Conservation (phyloP, 805 yeast genomes). For the Suhomyces xylopsoci region DNA sequence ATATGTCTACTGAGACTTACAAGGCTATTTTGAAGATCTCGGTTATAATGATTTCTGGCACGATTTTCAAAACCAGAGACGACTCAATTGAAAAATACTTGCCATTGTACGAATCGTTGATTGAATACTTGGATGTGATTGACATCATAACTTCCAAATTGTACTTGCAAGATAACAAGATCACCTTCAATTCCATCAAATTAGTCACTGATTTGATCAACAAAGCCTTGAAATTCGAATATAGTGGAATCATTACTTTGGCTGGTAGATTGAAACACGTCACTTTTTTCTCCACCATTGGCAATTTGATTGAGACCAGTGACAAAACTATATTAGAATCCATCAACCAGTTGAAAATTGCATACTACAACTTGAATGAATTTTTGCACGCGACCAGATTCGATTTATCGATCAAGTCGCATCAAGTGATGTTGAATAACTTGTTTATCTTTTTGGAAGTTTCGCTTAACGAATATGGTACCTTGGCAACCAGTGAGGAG, state of each 20-base stretch:
- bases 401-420: constrained; percentile 37
- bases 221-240: constrained; percentile 40
- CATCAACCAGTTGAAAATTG: constrained; percentile 27
- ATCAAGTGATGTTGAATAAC: constrained; percentile 39
- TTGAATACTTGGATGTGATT: constrained; percentile 39
- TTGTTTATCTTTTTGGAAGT: constrained; percentile 38
- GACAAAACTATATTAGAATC: constrained; percentile 31
- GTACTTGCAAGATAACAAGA: constrained; percentile 42
- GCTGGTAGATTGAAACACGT: constrained; percentile 47
- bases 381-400: constrained; percentile 33
- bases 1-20: constrained; percentile 45
- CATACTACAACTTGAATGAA: constrained; percentile 36
- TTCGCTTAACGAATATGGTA: constrained; percentile 41
- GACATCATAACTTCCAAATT: constrained; percentile 42
- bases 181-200: constrained; percentile 41
- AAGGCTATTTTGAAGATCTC: constrained; percentile 45
- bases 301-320: constrained; percentile 37
- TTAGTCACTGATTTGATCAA: constrained; percentile 45
- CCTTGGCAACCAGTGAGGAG: constrained; percentile 42
- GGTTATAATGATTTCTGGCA: constrained; percentile 41
- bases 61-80: constrained; percentile 37
- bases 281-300: constrained; percentile 44
- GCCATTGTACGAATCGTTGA: constrained; percentile 36
- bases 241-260: constrained; percentile 43
- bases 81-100: constrained; percentile 33